Evolutionary conservation across 495 filamentous ascomycete species (phyloP), one percentile per base, ranked within the genome.

Genomic region (Tuber umbilicatum): DNA sequence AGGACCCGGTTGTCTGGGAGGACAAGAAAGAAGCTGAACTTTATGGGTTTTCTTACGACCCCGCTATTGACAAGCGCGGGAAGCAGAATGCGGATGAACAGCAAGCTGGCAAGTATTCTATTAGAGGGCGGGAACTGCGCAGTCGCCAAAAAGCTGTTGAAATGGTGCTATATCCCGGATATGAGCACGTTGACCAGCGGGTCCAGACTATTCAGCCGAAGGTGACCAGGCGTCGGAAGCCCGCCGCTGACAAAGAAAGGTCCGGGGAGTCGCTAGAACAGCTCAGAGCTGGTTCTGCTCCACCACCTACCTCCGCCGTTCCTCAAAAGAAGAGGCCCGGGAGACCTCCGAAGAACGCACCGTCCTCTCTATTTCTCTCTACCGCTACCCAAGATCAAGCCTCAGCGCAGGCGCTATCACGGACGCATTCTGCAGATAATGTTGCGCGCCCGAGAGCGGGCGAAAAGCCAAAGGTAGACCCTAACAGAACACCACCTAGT

Each of bases 21-120:
- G 80, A 81, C 69, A 81, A 81, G 39, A 82, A 82, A 67, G 80
- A 82, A 43, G 79, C 80, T 47, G 76, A 80, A 55, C 76, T 82
- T 39, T 82, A 82, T 43, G 79, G 75, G 47, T 81, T 78, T 70
- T 75, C 72, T 19, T 80, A 80, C 41, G 78, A 80, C 43, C 78
- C 78, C n/a, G 78, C 78, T 60, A 78, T 74, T 9, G 78, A 80
- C 37, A 81, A 81, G 74, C 79, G 79, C 14, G 79, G 79, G 39
- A 76, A 74, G 69, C 80, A 81, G 55, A 74, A 81, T 67, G 76
- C 73, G 39, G 77, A 79, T 76, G 78, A 74, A 17, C 78, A 80
- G 42, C 77, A 79, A 70, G 76, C 78, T 9, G 78, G 78, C 47
- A 80, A 79, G 72, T 79, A 80, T 39, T 80, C 78, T 43, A 79